Evolutionary conservation across 202 grass and related monocot genomes (phyloP).

Genomic region (Panicum hallii): DNA sequence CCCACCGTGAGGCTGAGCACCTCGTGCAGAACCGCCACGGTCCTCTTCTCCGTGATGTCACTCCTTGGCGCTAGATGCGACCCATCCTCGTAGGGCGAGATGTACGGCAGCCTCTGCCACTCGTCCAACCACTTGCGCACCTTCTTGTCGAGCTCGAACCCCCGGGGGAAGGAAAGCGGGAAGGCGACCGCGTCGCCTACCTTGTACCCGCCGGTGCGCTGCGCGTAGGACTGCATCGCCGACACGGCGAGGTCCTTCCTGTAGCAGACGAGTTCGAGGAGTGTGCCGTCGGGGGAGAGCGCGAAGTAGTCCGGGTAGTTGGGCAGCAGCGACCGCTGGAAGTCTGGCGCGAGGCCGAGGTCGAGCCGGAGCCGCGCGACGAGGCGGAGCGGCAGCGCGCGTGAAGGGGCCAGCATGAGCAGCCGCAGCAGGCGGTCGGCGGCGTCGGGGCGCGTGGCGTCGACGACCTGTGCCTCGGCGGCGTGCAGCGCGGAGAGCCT

Average conservation of each 20-base stretch:
- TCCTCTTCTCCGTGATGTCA: slow-evolving; percentile 86
- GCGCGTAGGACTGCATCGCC: slow-evolving; percentile 66
- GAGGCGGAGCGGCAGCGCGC: slow-evolving; percentile 71
- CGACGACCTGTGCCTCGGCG: slow-evolving; percentile 51
- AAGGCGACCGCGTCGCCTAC: slow-evolving; percentile 73
- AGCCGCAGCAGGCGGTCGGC: slow-evolving; percentile 81
- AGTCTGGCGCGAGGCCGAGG: slow-evolving; percentile 81
- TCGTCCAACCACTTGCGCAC: slow-evolving; percentile 83
- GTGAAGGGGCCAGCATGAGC: slow-evolving; percentile 78
- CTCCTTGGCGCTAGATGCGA: slow-evolving; percentile 67
- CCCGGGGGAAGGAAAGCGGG: slow-evolving; percentile 68
- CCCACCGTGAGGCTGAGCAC: slow-evolving; percentile 66
- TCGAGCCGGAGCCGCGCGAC: slow-evolving; percentile 75
- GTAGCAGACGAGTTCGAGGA: slow-evolving; percentile 91
- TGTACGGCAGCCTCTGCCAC: slow-evolving; percentile 85
- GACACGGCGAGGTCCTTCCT: slow-evolving; percentile 83
- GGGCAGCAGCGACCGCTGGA: slow-evolving; percentile 68
- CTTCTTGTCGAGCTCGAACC: slow-evolving; percentile 83
- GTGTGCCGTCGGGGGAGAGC: slow-evolving; percentile 53
- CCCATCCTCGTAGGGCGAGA: slow-evolving; percentile 82
- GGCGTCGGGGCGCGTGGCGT: slow-evolving; percentile 50
- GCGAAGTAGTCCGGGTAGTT: slow-evolving; percentile 88
- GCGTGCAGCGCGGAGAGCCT: slow-evolving; percentile 56
- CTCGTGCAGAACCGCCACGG: slow-evolving; percentile 79
- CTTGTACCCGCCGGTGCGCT: slow-evolving; percentile 74